Conservation (phyloP, 2,329 filamentous ascomycete genomes). For the Xylaria sp. region DNA sequence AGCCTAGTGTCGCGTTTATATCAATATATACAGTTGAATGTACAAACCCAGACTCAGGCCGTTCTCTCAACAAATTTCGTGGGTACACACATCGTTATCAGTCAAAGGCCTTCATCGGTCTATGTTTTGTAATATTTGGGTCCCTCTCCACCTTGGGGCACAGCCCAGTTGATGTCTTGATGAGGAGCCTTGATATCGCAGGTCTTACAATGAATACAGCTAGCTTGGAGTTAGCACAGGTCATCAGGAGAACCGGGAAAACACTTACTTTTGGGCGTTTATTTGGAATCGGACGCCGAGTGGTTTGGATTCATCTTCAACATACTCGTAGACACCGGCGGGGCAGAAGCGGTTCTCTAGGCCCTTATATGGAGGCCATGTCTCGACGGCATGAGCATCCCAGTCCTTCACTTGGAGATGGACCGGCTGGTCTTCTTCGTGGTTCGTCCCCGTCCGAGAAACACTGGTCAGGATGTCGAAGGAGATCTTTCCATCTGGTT, state of each 20-base stretch:
- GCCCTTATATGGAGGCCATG: conserved; percentile 89
- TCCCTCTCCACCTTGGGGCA: conserved; percentile 88
- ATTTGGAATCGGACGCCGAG: conserved; percentile 96
- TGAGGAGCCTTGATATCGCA: conserved; percentile 98
- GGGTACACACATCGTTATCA: conserved; percentile 28
- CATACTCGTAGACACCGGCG: conserved; percentile 96
- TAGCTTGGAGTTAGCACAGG: conserved; percentile 55
- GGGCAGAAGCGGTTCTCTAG: conserved; percentile 97
- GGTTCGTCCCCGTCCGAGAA: conserved; percentile 94
- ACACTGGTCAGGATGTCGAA: conserved; percentile 98
- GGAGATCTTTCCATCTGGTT: conserved; percentile 92
- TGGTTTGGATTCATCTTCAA: conserved; percentile 88
- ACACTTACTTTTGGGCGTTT: conserved; percentile 91
- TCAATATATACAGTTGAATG: conserved; percentile 35
- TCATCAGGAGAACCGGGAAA: conserved; percentile 1
- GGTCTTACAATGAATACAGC: conserved; percentile 99
- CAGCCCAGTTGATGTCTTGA: conserved; percentile 98
- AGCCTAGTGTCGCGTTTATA: conserved; percentile 2
- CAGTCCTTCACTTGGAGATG: conserved; percentile 95
- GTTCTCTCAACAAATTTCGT: conserved; percentile 1
- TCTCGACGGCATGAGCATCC: conserved; percentile 85
- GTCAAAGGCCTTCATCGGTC: neutral
- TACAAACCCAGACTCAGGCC: neutral
- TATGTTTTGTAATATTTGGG: conserved; percentile 75
- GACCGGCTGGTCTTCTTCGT: conserved; percentile 97